A percentile compares a stretch with the other conserved stretches of the same genome.
Evolutionary conservation across 2,329 filamentous ascomycete species (phyloP).

Genomic region (Diaporthe sp.): DNA sequence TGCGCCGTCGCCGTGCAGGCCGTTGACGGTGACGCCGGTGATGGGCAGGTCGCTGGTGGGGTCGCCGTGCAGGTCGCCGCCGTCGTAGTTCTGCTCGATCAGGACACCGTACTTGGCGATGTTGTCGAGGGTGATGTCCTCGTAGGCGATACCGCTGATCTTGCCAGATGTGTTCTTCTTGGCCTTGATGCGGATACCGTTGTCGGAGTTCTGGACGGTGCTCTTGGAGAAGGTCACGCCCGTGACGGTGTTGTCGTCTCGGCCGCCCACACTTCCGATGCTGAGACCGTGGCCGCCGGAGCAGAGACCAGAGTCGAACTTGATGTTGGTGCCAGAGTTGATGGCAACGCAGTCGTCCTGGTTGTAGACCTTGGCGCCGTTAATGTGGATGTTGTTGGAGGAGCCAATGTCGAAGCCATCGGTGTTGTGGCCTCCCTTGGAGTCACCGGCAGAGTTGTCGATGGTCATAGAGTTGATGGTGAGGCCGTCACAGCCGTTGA

Average conservation of each 20-base stretch:
- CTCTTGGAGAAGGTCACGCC: constrained; percentile 63
- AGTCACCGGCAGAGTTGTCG: constrained; percentile 68
- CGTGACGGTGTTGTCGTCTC: constrained; percentile 65
- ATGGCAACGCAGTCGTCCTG: constrained; percentile 72
- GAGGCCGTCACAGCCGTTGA: constrained; percentile 58
- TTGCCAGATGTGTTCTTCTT: constrained; percentile 24
- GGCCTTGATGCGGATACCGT: constrained; percentile 54
- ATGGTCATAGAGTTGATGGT: constrained; percentile 65
- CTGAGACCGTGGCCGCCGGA: constrained; percentile 67
- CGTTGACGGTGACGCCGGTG: constrained; percentile 34
- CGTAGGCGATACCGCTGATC: constrained; percentile 27
- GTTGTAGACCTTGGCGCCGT: constrained; percentile 66
- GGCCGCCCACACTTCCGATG: constrained; percentile 69
- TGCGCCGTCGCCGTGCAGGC: constrained; percentile 30
- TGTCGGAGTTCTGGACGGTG: constrained; percentile 63
- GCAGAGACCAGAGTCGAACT: constrained; percentile 58
- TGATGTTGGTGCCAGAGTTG: constrained; percentile 63
- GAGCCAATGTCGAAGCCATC: constrained; percentile 66
- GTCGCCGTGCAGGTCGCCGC: constrained; percentile 34
- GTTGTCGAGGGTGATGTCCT: constrained; percentile 31
- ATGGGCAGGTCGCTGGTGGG: constrained; percentile 39
- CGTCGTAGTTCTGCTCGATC: constrained; percentile 41
- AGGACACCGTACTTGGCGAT: constrained; percentile 40
- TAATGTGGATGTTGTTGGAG: constrained; percentile 63
- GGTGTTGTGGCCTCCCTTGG: constrained; percentile 62